Percentiles rank a stretch among this genome's conserved stretches.
phyloP scores from a whole-genome alignment of 176 grass and related monocot genomes.

The Avena atlantica region DNA sequence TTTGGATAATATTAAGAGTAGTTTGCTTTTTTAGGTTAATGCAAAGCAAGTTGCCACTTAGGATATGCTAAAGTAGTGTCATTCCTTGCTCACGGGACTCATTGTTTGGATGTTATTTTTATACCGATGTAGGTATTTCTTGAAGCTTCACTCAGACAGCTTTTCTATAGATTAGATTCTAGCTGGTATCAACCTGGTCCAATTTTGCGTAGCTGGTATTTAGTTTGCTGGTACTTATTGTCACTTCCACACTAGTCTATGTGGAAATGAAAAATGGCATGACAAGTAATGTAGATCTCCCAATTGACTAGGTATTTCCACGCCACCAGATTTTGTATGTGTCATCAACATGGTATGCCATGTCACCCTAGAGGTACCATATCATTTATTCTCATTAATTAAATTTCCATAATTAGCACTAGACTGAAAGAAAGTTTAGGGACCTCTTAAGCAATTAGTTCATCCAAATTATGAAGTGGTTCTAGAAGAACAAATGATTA shows the following conservation, averaged over 20 bases:
- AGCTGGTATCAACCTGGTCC: slow-evolving; percentile 10
- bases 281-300: not conserved
- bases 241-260: not conserved
- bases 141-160: not conserved
- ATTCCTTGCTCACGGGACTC: not conserved
- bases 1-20: not conserved
- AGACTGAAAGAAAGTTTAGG: not conserved
- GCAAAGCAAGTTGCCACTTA: not conserved
- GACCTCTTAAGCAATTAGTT: slow-evolving; percentile 17
- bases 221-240: not conserved
- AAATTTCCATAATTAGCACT: not conserved
- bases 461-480: not conserved
- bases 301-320: not conserved
- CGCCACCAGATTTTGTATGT: not conserved
- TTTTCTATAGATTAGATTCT: not conserved
- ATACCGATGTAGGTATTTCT: not conserved
- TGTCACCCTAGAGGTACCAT: not conserved
- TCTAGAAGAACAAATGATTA: slow-evolving; percentile 13
- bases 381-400: slow-evolving; percentile 9
- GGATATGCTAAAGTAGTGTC: not conserved
- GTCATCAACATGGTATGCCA: not conserved
- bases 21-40: not conserved
- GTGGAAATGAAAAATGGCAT: not conserved
- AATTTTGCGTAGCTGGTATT: not conserved
- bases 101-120: not conserved